Evolutionary conservation across 192 early-diverging fungal genomes (phyloP), one percentile per base, ranked within the genome.

Genomic region (Bifiguratus adelaidae): DNA sequence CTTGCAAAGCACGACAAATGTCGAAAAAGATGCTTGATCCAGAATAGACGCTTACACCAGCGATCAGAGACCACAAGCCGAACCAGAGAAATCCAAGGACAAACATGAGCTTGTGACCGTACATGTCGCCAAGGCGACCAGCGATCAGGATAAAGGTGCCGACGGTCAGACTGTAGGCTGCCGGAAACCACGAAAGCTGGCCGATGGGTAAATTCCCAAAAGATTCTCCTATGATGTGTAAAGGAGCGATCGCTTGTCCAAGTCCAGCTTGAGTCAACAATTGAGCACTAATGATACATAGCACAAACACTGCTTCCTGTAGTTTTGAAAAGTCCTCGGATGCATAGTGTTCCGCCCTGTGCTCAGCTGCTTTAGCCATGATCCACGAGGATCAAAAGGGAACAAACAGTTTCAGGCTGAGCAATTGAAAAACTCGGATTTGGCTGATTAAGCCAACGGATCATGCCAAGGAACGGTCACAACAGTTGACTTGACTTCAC

Each of bases 51-150:
- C 47, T 43, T 4, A 64, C 25, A 26, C 61, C 61, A 47, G 55
- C 56, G 50, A 58, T 52, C 20, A 64, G 41, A 30, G 61, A 64
- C 61, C 61, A 64, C 16, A 58, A 20, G 32, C 55, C 53, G 43
- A 64, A 64, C 61, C 61, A 64, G 30, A 54, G 16, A 13, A 64
- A 44, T 18, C 61, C 61, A 6, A 40, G 8, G 2, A 64, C 23
- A 43, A 64, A 57, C 30, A 54, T 30, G 4, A 38, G 46, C 37
- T 58, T 65, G 28, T 65, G 62, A 12, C 62, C 62, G n/a, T 58
- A 65, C 62, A 58, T 65, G 48, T 65, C 62, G 29, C 62, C 62
- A 21, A 65, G 62, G 25, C 58, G 57, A 28, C 62, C 62, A 7
- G 52, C 55, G 28, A 65, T 65, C 44, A 65, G 27, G 20, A 65